Conservation (phyloP, 257 asterid species). For the Orobanche coerulescens region DNA sequence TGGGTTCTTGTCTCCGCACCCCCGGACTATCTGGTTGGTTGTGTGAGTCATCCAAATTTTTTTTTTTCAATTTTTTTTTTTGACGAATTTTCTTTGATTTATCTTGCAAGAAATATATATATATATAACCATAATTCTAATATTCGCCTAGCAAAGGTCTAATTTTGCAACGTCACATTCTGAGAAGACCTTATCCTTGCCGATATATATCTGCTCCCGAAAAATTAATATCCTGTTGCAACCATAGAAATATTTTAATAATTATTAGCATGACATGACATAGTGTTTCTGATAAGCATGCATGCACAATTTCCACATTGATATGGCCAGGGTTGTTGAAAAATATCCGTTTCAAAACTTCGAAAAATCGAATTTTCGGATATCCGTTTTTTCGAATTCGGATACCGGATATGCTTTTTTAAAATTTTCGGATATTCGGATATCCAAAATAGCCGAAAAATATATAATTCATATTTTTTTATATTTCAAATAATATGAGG, state of each 20-base stretch:
- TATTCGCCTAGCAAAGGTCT: conserved; percentile 34
- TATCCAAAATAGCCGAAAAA: no score
- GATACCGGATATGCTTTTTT: no score
- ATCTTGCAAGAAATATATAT: conserved; percentile 9
- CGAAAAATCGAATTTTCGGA: no score
- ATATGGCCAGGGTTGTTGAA: no score
- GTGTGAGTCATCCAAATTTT: background rate
- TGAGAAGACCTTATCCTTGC: conserved; percentile 61
- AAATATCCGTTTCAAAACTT: no score
- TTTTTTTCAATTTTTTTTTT: background rate
- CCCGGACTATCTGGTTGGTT: no score
- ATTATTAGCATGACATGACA: conserved; percentile 27
- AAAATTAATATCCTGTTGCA: conserved; percentile 64
- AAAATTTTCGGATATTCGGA: no score
- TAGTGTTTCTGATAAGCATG: background rate
- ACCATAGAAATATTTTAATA: conserved; percentile 22
- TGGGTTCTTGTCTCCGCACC: conserved; percentile 13
- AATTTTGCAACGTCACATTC: conserved; percentile 50
- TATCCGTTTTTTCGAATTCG: no score
- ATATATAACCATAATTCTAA: background rate
- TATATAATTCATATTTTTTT: no score
- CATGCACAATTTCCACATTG: no score
- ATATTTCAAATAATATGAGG: no score
- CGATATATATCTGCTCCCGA: conserved; percentile 63
- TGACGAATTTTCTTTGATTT: background rate